These are phyloP conservation scores for Alopecurus myosuroides DNA, from an alignment of 176 grass and related monocot genomes.

Conservation along the genomic window DNA sequence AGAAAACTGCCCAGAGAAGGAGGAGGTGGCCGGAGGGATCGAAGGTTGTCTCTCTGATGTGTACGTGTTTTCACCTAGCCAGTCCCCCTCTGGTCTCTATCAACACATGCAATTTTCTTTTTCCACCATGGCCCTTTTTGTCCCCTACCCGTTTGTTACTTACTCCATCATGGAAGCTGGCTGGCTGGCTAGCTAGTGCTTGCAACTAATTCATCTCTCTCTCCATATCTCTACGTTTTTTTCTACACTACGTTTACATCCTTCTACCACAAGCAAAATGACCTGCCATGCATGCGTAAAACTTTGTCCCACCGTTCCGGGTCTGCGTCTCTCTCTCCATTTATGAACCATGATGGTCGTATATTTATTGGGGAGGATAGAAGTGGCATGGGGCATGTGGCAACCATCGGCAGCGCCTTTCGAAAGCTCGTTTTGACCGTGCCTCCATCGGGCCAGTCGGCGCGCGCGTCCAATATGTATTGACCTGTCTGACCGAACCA, in stretches of 20 bases:
- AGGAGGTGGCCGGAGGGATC: not conserved
- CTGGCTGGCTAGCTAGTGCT: not conserved
- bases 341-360: constrained; percentile 39
- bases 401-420: constrained; percentile 17
- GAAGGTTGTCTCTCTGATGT: not conserved
- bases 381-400: constrained; percentile 19
- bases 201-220: not conserved
- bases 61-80: not conserved
- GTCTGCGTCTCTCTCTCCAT: constrained; percentile 3
- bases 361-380: constrained; percentile 36
- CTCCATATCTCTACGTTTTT: not conserved
- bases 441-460: too few relatives aligned
- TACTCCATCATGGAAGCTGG: not conserved
- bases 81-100: not conserved
- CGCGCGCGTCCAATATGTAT: too few relatives aligned
- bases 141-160: not conserved
- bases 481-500: constrained; percentile 13
- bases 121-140: not conserved
- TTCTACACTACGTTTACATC: too few relatives aligned
- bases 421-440: constrained; percentile 37
- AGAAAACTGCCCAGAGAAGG: constrained; percentile 17
- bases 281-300: not conserved
- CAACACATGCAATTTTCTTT: not conserved
- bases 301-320: not conserved
- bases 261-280: constrained; percentile 34